phyloP scores from a whole-genome alignment of 495 filamentous ascomycete genomes.

The Neurospora pannonica region DNA sequence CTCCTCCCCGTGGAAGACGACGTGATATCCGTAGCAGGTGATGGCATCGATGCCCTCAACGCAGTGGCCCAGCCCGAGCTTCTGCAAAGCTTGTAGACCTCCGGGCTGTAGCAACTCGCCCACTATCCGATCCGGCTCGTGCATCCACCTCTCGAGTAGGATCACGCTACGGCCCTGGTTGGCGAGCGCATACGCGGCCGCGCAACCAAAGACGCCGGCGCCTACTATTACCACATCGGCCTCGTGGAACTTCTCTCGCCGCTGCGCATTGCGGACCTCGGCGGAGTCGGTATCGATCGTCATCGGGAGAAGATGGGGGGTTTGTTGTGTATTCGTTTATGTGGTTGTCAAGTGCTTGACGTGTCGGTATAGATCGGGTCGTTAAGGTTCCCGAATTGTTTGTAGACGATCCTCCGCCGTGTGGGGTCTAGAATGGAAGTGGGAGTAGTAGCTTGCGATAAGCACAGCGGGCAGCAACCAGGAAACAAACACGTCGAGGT shows the following conservation, averaged over 20 bases:
- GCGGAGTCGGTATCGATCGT: slow-evolving; percentile 10
- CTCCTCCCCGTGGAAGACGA: slow-evolving; percentile 69
- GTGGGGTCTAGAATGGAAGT: not conserved
- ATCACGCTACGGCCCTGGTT: slow-evolving; percentile 84
- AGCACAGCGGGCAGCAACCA: not conserved
- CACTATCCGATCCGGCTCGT: slow-evolving; percentile 93
- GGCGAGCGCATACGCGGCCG: slow-evolving; percentile 70
- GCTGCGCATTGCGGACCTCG: slow-evolving; percentile 28
- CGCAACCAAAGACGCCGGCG: slow-evolving; percentile 82
- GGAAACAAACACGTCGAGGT: not conserved
- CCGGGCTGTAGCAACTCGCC: slow-evolving; percentile 93
- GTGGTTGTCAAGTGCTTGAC: not conserved
- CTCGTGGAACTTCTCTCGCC: slow-evolving; percentile 35
- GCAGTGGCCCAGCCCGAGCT: slow-evolving; percentile 70
- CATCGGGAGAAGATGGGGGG: not conserved
- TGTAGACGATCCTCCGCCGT: not conserved
- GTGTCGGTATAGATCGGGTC: not conserved
- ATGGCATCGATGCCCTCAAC: slow-evolving; percentile 86
- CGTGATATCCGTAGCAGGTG: slow-evolving; percentile 72
- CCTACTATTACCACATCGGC: slow-evolving; percentile 82
- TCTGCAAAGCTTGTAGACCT: slow-evolving; percentile 69
- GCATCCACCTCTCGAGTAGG: slow-evolving; percentile 79
- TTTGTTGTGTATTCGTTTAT: not conserved
- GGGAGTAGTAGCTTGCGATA: not conserved
- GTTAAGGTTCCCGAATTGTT: not conserved